A percentile compares a stretch with the other conserved stretches of the same genome.
phyloP scores from a whole-genome alignment of 169 alveolate species.

The Eimeria necatrix region DNA sequence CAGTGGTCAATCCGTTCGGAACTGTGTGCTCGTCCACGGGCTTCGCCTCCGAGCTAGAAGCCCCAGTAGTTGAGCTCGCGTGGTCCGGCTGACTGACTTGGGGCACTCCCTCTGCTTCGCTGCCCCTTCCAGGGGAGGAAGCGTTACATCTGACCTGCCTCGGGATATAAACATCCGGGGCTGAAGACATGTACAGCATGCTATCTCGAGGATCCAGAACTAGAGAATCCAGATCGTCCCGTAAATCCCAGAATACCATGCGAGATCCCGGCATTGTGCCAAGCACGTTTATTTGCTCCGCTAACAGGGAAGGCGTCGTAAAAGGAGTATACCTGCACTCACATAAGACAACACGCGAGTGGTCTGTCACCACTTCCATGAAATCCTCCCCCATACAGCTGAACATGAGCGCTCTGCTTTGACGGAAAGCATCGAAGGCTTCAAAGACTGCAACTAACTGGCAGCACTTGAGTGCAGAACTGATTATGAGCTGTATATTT shows the following conservation, averaged over 20 bases:
- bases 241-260: conserved; percentile 90
- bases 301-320: conserved; percentile 91
- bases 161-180: conserved; percentile 68
- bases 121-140: neutral
- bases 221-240: conserved; percentile 91
- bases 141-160: neutral
- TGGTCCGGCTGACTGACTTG: neutral
- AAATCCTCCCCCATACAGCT: neutral
- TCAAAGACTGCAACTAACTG: neutral
- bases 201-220: conserved; percentile 85
- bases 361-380: neutral
- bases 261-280: conserved; percentile 93
- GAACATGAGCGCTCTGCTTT: neutral
- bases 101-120: conserved; percentile 13
- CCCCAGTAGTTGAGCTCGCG: neutral
- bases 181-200: conserved; percentile 85
- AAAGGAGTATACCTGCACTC: conserved; percentile 88
- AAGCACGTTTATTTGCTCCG: conserved; percentile 92
- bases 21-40: neutral
- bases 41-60: conserved; percentile 10
- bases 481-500: neutral
- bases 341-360: neutral
- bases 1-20: conserved; percentile 23
- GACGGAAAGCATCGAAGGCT: neutral
- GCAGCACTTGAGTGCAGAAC: neutral